These are phyloP conservation scores for Byssoonygena ceratinophila DNA, from an alignment of 2,329 filamentous ascomycete species.

Conservation along the genomic window DNA sequence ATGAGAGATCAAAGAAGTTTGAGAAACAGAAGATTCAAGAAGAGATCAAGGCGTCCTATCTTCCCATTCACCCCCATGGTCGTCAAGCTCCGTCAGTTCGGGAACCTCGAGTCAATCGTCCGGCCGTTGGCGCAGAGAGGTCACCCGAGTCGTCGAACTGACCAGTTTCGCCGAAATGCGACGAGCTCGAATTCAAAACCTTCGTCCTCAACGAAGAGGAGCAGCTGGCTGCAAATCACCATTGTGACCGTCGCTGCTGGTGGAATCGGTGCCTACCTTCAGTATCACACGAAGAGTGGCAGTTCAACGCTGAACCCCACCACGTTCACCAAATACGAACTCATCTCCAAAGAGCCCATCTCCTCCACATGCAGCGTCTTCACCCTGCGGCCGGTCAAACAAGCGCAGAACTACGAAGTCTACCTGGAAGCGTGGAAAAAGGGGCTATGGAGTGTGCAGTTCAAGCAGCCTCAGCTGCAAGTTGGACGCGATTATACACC, in stretches of 20 bases:
- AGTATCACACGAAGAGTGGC: constrained; percentile 21
- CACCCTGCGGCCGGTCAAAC: constrained; percentile 29
- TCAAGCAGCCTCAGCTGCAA: constrained; percentile 89
- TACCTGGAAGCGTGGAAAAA: constrained; percentile 45
- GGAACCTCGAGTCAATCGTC: not conserved
- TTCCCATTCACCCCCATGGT: not conserved
- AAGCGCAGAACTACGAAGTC: constrained; percentile 25
- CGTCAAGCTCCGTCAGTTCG: not conserved
- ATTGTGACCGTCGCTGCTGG: constrained; percentile 29
- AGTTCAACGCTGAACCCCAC: constrained; percentile 28
- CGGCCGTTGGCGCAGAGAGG: not conserved
- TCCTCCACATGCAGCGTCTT: constrained; percentile 41
- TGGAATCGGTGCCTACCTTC: constrained; percentile 29
- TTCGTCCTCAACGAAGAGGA: constrained; percentile 19
- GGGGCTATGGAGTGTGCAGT: constrained; percentile 77
- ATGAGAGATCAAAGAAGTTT: not conserved
- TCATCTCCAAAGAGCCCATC: constrained; percentile 35
- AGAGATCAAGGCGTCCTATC: no score
- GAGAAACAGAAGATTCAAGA: not conserved
- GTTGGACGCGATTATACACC: constrained; percentile 89
- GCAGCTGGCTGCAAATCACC: constrained; percentile 28
- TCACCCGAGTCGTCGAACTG: not conserved
- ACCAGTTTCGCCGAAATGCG: constrained; percentile 19
- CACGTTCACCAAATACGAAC: constrained; percentile 33
- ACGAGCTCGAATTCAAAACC: constrained; percentile 16